Evolutionary conservation across 2,329 filamentous ascomycete species (phyloP), one percentile per base, ranked within the genome.

Genomic region (Aciculosporium take): DNA sequence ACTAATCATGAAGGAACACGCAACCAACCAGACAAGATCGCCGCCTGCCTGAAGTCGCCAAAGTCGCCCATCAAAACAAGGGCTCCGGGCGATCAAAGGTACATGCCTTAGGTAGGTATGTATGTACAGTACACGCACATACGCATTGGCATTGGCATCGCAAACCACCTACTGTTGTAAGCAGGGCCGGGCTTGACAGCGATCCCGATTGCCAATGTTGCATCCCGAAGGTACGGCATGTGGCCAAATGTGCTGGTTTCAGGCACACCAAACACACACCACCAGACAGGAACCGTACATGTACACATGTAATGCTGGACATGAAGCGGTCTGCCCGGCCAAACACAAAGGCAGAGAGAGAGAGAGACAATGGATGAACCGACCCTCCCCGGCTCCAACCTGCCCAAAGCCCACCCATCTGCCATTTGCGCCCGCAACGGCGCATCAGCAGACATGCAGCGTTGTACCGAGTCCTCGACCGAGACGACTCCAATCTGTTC

Each of bases 391-490:
- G 28, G 31, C 5, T 31, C 25, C 24, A 27, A n/a, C n/a, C 28
- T 33, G 20, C 13, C 27, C 17, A 33, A 29, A 13, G 23, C 18
- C 9, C 30, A 10, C 30, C 36, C 15, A 17, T 18, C 36, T 20
- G 36, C 15, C 21, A n/a, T n/a, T 29, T 30, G 36, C 30, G 37
- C 41, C 41, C 41, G 41, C 38, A 37, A 31, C 24, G 20, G 34
- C 32, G 37, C 35, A 40, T 44, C 41, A 43, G 41, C 41, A 43
- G 41, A 40, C 44, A 40, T 46, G 44, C 37, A 40, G 34, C 13
- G 37, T 27, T 37, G 31, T 44, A 38, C 28, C 42, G 42, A 27
- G 20, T 42, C 3, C 12, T n/a, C n/a, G n/a, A n/a, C n/a, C n/a
- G n/a, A n/a, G n/a, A n/a, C n/a, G n/a, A n/a, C n/a, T n/a, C n/a